A percentile compares a stretch with the other conserved stretches of the same genome.
phyloP scores from a whole-genome alignment of 306 rosid genomes.

The Trichosanthes truncata region DNA sequence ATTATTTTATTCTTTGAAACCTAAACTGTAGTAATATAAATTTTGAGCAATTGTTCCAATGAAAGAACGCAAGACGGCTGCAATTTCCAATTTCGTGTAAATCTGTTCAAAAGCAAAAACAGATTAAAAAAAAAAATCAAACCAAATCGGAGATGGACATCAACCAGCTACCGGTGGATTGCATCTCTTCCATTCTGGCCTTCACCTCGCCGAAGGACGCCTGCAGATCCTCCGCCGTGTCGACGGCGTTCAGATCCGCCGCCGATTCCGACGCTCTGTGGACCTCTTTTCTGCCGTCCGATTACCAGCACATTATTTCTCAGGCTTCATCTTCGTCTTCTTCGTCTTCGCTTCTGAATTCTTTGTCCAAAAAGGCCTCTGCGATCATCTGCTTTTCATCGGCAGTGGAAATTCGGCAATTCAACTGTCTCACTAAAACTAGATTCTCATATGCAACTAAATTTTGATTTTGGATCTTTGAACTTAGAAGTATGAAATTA shows the following conservation, averaged over 20 bases:
- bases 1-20: too few species aligned
- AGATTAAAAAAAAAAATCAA: not conserved
- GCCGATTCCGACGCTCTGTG: conserved; percentile 1
- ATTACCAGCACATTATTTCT: conserved; percentile 8
- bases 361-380: not conserved
- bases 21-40: too few species aligned
- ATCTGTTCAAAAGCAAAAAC: not conserved
- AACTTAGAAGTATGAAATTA: too few species aligned
- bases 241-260: conserved; percentile 10
- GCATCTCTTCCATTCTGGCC: not conserved
- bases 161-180: not conserved
- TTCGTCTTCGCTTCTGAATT: not conserved
- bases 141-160: not conserved
- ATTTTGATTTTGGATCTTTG: too few species aligned
- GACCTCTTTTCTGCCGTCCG: conserved; percentile 13
- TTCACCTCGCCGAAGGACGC: conserved; percentile 5
- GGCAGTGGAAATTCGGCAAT: not conserved
- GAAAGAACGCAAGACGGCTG: too few species aligned
- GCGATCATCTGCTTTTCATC: not conserved
- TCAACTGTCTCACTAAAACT: not conserved
- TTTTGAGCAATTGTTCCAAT: too few species aligned
- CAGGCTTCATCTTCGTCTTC: not conserved
- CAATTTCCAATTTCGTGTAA: too few species aligned
- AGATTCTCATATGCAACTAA: too few species aligned
- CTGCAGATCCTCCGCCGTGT: not conserved